Percentiles rank a stretch among this genome's conserved stretches.
Evolutionary conservation across 2,329 filamentous ascomycete species (phyloP).

Genomic region (Meredithiella fracta): DNA sequence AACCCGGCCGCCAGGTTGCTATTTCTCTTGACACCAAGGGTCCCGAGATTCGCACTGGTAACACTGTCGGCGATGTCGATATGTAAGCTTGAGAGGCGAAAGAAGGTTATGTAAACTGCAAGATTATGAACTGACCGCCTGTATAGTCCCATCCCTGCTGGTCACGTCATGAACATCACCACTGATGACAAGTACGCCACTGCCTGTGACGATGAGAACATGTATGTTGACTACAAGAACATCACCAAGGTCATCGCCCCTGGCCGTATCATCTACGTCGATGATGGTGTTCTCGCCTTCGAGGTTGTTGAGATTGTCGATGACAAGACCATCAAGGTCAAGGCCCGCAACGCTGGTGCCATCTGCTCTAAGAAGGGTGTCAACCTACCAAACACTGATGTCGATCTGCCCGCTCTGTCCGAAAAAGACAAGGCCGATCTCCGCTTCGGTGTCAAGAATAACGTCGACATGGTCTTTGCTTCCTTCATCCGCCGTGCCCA

Average conservation of each 20-base stretch:
- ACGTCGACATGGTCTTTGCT: conserved; percentile 97
- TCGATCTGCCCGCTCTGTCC: conserved; percentile 90
- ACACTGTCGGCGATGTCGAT: conserved; percentile 72
- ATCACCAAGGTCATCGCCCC: conserved; percentile 93
- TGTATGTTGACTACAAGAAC: conserved; percentile 99
- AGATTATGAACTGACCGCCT: background rate
- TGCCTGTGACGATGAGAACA: conserved; percentile 74
- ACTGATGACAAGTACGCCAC: conserved; percentile 87
- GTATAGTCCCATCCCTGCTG: conserved; percentile 52
- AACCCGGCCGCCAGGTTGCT: conserved; percentile 73
- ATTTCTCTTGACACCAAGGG: conserved; percentile 74
- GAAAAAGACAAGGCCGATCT: conserved; percentile 97
- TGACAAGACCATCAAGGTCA: conserved; percentile 72
- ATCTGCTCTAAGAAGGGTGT: conserved; percentile 99
- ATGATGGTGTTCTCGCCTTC: conserved; percentile 94
- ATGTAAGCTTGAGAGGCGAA: conserved; percentile 24
- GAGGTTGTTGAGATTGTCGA: conserved; percentile 79
- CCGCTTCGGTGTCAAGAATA: conserved; percentile 92
- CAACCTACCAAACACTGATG: conserved; percentile 96
- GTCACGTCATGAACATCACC: conserved; percentile 82
- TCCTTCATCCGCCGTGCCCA: conserved; percentile 92
- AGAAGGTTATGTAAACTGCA: background rate
- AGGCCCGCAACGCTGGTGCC: conserved; percentile 91
- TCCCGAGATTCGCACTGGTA: conserved; percentile 44
- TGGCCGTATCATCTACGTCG: conserved; percentile 92